phyloP scores from a whole-genome alignment of 2,329 filamentous ascomycete species.

The Pseudocercospora fijiensis region DNA sequence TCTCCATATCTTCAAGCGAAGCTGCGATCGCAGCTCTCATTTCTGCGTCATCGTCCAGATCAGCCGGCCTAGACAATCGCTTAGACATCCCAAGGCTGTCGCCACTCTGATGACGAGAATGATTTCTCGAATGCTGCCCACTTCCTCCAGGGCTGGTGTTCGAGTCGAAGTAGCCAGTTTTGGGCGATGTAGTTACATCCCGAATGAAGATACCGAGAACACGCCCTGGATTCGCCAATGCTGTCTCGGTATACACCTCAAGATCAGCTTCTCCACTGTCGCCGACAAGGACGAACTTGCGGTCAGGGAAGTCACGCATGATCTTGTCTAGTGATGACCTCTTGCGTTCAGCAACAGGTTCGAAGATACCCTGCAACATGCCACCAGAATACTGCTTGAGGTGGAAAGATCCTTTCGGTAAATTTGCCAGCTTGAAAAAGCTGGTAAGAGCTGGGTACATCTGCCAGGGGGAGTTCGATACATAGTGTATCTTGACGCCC shows the following conservation, averaged over 20 bases:
- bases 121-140: constrained; percentile 32
- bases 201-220: constrained; percentile 89
- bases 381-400: constrained; percentile 86
- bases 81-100: constrained; percentile 37
- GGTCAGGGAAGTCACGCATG: constrained; percentile 81
- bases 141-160: constrained; percentile 44
- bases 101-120: constrained; percentile 34
- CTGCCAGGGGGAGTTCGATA: constrained; percentile 99
- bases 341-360: constrained; percentile 93
- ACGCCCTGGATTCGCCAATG: constrained; percentile 74
- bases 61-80: constrained; percentile 34
- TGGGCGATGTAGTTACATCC: constrained; percentile 80
- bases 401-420: constrained; percentile 88
- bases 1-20: constrained; percentile 48
- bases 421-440: constrained; percentile 75
- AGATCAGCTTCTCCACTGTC: constrained; percentile 96
- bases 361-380: constrained; percentile 97
- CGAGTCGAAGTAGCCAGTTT: constrained; percentile 73
- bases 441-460: constrained; percentile 84
- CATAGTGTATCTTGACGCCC: constrained; percentile 90
- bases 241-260: constrained; percentile 96
- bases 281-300: constrained; percentile 87
- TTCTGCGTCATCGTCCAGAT: constrained; percentile 49
- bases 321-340: constrained; percentile 83
- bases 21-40: constrained; percentile 50